Base-by-base conservation (phyloP, 1,139 yeast genomes). In the Geotrichum fermentans region DNA sequence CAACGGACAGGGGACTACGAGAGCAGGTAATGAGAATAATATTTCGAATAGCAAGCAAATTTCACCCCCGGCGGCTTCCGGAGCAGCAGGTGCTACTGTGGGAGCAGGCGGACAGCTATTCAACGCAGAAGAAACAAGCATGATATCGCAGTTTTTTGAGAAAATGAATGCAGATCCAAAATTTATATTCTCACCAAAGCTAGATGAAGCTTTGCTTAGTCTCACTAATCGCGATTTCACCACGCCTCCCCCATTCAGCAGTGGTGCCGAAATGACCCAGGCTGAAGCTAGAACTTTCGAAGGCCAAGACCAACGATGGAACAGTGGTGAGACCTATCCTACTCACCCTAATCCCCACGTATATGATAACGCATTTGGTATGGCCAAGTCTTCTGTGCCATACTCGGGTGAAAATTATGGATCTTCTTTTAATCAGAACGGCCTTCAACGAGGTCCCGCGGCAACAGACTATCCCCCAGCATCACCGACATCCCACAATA, bases 141-240 rank as follows among this genome's bases (percentile, higher is more conserved):
- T 70, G 28, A 62, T 69, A 45, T 52, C 67, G 11, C 61, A 58
- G 26, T 69, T 69, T 51, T 56, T 70, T 44, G 73, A 69, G 51
- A 65, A 61, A 46, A 61, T 70, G 40, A 61, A 68, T 17, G 61
- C 58, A n/a, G 71, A 69, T 52, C 66, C 71, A 4, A 60, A 66
- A 44, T 63, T 62, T 50, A 46, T 64, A 30, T 58, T 63, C 45
- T 65, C 66, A 45, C 70, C 70, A n/a, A 61, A 61, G 35, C 52
- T 62, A 22, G 57, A 49, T 33, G 24, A 40, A 8, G 28, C 47
- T 13, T 30, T 48, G 37, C 21, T 48, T 16, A 43, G 30, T 16
- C 21, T 43, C 22, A 33, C 47, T n/a, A 44, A 47, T 18, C 47
- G 22, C 21, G 44, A 39, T 14, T n/a, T 29, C 10, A 11, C 42